Base-by-base conservation (phyloP, 192 early-diverging fungal species). In the Linnemannia hyalina region DNA sequence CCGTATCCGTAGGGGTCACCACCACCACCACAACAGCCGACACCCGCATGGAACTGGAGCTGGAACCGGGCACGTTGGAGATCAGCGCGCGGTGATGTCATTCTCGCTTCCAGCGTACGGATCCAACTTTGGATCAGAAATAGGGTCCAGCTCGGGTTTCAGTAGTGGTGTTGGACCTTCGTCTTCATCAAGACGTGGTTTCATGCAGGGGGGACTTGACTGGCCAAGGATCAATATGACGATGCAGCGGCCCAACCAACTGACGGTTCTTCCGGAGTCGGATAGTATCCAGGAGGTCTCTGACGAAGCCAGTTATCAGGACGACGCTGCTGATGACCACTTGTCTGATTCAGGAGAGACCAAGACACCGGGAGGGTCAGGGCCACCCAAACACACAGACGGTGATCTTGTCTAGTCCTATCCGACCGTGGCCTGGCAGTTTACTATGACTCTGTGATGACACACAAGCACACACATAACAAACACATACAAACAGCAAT, bases 101-200 rank as follows among this genome's bases (percentile, higher is more conserved):
- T 80, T 80, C 49, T 85, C 83, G 15, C 42, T 85, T 46, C 83
- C 83, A 16, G 79, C 69, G 0, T 85, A 80, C 72, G 52, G 73
- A 8, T 68, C 74, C 6, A 54, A 49, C 7, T 74, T 60, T 49
- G 69, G 68, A 10, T 79, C 82, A 13, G 78, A 74, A 23, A 49
- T 77, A 18, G 76, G 40, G 57, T 78, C 63, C 73, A 65, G 76
- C 18, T 41, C 46, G 16, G 70, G 75, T 44, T 32, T 57, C 15
- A n/a, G 29, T 11, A 41, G 70, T 42, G 60, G 32, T 1, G 29
- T 44, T 6, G 74, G 73, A 35, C 38, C 18, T 16, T 23, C 73
- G 20, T 13, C 40, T 18, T 42, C 69, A 55, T 49, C 77, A 20
- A 52, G 38, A 18, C 63, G 60, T 13, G 79, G 72, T 1, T 68